These are phyloP conservation scores for Rubia balearica DNA, from an alignment of 305 asterid genomes.

Conservation along the genomic window DNA sequence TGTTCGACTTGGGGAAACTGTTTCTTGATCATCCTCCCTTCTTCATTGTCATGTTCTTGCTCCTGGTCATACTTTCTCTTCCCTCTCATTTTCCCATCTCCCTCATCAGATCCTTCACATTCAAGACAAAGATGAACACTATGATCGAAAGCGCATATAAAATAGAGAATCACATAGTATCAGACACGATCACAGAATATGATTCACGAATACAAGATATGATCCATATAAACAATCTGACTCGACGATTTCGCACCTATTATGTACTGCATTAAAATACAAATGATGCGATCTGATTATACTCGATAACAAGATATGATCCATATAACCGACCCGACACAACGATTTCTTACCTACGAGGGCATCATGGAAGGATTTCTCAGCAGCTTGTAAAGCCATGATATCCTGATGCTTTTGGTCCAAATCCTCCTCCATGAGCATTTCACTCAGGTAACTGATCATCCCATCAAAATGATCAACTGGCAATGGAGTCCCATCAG, in stretches of 20 bases:
- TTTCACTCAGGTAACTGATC: constrained; percentile 45
- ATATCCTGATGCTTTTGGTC: constrained; percentile 49
- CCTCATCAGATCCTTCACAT: constrained; percentile 11
- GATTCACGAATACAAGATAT: not conserved
- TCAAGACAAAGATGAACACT: not conserved
- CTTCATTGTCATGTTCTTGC: not conserved
- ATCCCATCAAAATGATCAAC: constrained; percentile 28
- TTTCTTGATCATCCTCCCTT: constrained; percentile 23
- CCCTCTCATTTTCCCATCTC: constrained; percentile 2
- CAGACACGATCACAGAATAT: not conserved
- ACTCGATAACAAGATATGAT: not conserved
- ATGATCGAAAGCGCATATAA: too few species aligned
- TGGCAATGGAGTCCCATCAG: constrained; percentile 9
- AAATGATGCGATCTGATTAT: not conserved
- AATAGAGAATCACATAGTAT: too few species aligned
- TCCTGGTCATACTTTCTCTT: not conserved
- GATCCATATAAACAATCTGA: too few species aligned
- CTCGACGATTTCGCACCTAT: constrained; percentile 7
- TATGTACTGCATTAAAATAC: not conserved
- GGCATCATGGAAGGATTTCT: constrained; percentile 57
- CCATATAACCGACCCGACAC: not conserved
- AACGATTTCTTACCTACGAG: constrained; percentile 21
- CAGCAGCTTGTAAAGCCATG: constrained; percentile 63
- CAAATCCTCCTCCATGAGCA: constrained; percentile 67
- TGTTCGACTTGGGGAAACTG: constrained; percentile 11